phyloP scores from a whole-genome alignment of 306 rosid species.

The Lathyrus sativus region DNA sequence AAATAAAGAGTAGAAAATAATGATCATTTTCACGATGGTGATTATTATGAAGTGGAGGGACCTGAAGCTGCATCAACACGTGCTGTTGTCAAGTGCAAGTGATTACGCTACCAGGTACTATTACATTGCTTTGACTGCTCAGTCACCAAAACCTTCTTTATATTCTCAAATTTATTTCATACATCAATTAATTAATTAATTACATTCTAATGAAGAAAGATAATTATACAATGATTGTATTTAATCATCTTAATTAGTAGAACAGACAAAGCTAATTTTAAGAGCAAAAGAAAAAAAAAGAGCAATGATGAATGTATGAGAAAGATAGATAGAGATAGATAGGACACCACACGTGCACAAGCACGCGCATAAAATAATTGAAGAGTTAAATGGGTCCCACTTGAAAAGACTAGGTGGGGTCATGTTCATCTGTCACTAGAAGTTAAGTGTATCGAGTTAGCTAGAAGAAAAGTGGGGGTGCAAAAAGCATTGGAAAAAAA shows the following conservation, averaged over 20 bases:
- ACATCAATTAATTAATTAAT: background rate
- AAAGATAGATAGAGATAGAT: constrained; percentile 38
- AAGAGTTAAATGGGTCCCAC: constrained; percentile 42
- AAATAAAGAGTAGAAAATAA: background rate
- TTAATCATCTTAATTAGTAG: constrained; percentile 15
- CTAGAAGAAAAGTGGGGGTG: constrained; percentile 7
- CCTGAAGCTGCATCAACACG: constrained; percentile 79
- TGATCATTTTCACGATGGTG: constrained; percentile 40
- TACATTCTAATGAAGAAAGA: background rate
- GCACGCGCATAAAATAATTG: constrained; percentile 62
- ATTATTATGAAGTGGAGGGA: constrained; percentile 42
- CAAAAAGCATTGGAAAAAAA: background rate
- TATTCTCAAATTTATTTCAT: background rate
- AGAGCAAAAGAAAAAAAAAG: constrained; percentile 32
- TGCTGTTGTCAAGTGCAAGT: constrained; percentile 56
- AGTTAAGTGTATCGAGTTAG: constrained; percentile 30
- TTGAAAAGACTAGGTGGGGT: constrained; percentile 39
- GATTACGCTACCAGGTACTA: constrained; percentile 57
- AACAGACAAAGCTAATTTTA: constrained; percentile 15
- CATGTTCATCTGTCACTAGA: constrained; percentile 29
- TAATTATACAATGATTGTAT: constrained; percentile 13
- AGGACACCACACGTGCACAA: constrained; percentile 91
- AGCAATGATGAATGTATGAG: constrained; percentile 2
- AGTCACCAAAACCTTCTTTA: constrained; percentile 49
- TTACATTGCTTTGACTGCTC: constrained; percentile 48